A percentile compares a stretch with the other conserved stretches of the same genome.
Evolutionary conservation across 2,329 filamentous ascomycete species (phyloP).

Genomic region (Pyricularia sp.): DNA sequence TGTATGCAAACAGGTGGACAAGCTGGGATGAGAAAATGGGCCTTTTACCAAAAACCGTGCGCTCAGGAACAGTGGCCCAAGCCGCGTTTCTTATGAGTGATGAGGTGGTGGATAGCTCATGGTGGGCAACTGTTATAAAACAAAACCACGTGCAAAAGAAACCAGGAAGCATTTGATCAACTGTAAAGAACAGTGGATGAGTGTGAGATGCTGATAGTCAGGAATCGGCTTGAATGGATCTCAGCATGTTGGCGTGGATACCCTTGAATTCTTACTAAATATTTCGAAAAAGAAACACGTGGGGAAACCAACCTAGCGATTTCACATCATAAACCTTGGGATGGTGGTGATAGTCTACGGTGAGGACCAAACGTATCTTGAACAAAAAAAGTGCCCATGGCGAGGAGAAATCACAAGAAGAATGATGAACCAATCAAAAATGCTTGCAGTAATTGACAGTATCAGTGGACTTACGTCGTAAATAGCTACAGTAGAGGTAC

Average conservation of each 20-base stretch:
- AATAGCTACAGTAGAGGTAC: no score
- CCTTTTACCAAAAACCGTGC: neutral
- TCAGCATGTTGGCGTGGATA: neutral
- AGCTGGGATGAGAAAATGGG: neutral
- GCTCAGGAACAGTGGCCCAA: neutral
- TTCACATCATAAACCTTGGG: no score
- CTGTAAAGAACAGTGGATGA: neutral
- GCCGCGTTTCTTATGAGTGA: neutral
- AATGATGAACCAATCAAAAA: neutral
- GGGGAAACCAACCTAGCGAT: neutral
- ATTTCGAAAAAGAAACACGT: neutral
- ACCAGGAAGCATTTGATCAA: neutral
- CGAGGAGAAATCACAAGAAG: no score
- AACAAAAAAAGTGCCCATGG: no score
- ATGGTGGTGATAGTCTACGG: no score
- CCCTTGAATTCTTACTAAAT: neutral
- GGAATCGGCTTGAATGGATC: neutral
- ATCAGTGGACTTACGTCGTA: neutral
- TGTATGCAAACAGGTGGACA: neutral
- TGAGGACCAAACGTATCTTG: no score
- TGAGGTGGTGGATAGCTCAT: neutral
- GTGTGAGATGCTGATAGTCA: neutral
- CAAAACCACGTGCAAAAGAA: neutral
- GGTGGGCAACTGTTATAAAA: neutral
- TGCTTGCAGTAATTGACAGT: neutral